These are phyloP conservation scores for Theileria annulata DNA, from an alignment of 169 alveolate genomes.

Conservation along the genomic window DNA sequence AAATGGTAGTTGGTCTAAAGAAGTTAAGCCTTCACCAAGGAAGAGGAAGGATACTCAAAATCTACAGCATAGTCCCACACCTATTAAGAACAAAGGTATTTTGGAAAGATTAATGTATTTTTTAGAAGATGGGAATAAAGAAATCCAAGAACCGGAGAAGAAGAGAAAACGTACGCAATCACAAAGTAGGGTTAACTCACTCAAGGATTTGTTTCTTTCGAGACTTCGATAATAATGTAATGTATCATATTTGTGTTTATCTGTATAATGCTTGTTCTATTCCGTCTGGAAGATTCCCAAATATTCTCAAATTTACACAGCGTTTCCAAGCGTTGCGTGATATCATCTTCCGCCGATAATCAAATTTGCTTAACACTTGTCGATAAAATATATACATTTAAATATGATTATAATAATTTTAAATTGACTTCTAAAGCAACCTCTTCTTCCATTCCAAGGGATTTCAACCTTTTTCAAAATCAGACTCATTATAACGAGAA, in stretches of 20 bases:
- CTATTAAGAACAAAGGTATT: background rate
- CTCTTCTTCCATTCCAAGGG: slow-evolving; percentile 14
- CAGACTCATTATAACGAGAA: background rate
- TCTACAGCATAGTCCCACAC: background rate
- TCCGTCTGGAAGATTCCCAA: slow-evolving; percentile 54
- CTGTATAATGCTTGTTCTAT: slow-evolving; percentile 39
- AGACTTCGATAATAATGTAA: background rate
- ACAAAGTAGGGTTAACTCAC: slow-evolving; percentile 29
- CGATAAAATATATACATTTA: slow-evolving; percentile 32
- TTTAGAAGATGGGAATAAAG: slow-evolving; percentile 3
- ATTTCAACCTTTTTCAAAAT: background rate
- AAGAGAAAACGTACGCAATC: slow-evolving; percentile 10
- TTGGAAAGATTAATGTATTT: background rate
- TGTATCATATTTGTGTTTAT: slow-evolving; percentile 4
- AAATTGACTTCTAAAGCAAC: slow-evolving; percentile 28
- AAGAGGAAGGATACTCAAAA: background rate
- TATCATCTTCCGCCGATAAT: slow-evolving; percentile 42
- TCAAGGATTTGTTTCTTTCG: slow-evolving; percentile 23
- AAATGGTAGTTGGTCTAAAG: background rate
- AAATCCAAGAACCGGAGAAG: slow-evolving; percentile 14
- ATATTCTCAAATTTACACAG: slow-evolving; percentile 19
- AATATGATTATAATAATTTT: background rate
- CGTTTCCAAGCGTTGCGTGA: slow-evolving; percentile 36
- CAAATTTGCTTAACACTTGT: slow-evolving; percentile 30
- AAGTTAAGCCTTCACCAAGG: slow-evolving; percentile 4